phyloP scores from a whole-genome alignment of 2,329 filamentous ascomycete species.

The Cladosporium sp. region DNA sequence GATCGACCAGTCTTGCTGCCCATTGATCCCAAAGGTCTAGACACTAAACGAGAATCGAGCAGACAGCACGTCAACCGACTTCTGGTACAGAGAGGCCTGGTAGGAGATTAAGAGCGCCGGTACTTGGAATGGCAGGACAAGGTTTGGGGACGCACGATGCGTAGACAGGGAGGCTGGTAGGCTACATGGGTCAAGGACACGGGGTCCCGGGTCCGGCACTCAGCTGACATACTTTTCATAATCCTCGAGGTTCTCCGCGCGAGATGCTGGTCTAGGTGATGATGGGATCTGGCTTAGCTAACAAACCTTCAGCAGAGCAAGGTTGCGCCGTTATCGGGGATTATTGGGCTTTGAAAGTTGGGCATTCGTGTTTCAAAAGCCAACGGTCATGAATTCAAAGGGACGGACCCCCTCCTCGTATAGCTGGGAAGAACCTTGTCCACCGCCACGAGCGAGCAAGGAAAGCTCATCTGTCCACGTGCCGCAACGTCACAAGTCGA shows the following conservation, averaged over 20 bases:
- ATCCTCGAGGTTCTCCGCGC: slow-evolving; percentile 18
- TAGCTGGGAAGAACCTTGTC: slow-evolving; percentile 8
- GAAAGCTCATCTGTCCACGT: slow-evolving; percentile 4
- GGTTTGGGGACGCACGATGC: not conserved
- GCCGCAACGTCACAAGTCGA: not conserved
- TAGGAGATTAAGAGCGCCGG: slow-evolving; percentile 10
- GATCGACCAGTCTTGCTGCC: not conserved
- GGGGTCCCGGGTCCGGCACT: slow-evolving; percentile 8
- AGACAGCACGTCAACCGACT: slow-evolving; percentile 1
- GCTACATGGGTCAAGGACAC: slow-evolving; percentile 3
- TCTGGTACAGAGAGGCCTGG: not conserved
- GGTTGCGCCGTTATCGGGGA: not conserved
- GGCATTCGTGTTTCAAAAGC: not conserved
- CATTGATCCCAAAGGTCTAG: not conserved
- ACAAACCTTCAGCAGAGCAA: not conserved
- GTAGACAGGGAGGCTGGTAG: slow-evolving; percentile 4
- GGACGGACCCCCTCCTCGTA: not conserved
- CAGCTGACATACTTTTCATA: slow-evolving; percentile 1
- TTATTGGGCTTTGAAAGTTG: not conserved
- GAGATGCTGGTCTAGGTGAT: slow-evolving; percentile 8
- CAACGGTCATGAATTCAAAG: slow-evolving; percentile 10
- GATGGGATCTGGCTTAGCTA: slow-evolving; percentile 6
- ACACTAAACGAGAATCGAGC: not conserved
- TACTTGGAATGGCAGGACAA: not conserved
- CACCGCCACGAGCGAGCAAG: not conserved